A percentile compares a stretch with the other conserved stretches of the same genome.
Evolutionary conservation across 1,284 basidiomycete species (phyloP).

Genomic region (Microstroma glucosiphilum): DNA sequence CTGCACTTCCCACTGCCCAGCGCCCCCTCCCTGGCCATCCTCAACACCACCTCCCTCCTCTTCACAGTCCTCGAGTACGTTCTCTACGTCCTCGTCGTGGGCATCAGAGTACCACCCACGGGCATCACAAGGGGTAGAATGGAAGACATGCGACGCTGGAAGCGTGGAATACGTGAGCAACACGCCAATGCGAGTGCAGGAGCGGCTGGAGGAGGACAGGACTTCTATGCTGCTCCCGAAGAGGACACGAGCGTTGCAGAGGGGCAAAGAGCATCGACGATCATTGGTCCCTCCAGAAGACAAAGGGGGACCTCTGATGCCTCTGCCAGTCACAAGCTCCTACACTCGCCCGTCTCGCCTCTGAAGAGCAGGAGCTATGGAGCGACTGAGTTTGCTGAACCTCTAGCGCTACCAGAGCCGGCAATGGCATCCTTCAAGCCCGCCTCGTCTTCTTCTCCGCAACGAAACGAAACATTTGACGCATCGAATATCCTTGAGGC

Average conservation of each 20-base stretch:
- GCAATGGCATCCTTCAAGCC: no score
- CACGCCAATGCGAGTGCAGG: background rate
- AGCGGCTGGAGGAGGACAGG: background rate
- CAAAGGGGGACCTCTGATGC: no score
- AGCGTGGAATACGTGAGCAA: conserved; percentile 2
- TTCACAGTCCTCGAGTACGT: conserved; percentile 3
- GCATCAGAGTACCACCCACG: background rate
- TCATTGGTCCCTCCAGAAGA: background rate
- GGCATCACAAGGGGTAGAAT: background rate
- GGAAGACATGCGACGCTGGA: background rate
- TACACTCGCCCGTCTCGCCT: background rate
- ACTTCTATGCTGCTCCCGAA: background rate
- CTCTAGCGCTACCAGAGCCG: no score
- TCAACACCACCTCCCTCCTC: background rate
- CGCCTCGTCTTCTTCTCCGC: no score
- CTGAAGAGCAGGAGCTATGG: no score
- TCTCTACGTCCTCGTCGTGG: conserved; percentile 6
- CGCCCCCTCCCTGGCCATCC: background rate
- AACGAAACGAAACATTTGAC: no score
- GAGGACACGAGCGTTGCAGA: background rate
- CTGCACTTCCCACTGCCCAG: background rate
- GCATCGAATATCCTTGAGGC: background rate
- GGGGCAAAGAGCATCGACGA: background rate
- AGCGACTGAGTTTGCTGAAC: no score
- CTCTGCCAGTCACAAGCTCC: background rate